These are phyloP conservation scores for Mycena filopes DNA, from an alignment of 768 basidiomycete genomes.

Conservation along the genomic window DNA sequence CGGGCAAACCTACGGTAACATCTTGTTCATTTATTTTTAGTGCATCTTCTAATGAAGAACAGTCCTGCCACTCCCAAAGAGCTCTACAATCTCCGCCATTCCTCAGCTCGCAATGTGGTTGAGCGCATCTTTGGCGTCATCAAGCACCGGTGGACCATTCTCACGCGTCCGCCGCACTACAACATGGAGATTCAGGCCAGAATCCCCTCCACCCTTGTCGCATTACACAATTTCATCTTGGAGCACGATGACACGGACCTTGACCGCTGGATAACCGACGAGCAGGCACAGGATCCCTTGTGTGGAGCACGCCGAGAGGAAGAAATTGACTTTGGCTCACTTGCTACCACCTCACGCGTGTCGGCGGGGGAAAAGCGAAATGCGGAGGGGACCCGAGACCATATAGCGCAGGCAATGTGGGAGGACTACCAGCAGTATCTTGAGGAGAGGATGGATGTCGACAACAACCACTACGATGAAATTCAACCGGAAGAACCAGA, in stretches of 20 bases:
- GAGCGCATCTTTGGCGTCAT: neutral
- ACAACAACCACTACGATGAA: conserved; percentile 1
- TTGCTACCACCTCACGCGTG: neutral
- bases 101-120: conserved; percentile 43
- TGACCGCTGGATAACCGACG: conserved; percentile 40
- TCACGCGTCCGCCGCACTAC: conserved; percentile 35
- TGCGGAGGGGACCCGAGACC: neutral
- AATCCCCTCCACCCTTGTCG: conserved; percentile 36
- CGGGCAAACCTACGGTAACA: no score
- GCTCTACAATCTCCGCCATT: conserved; percentile 54
- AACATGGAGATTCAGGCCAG: conserved; percentile 37
- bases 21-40: no score
- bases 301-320: conserved; percentile 4
- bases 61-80: conserved; percentile 48
- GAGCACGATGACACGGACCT: conserved; percentile 33
- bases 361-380: neutral
- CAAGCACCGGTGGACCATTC: conserved; percentile 28
- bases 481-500: neutral
- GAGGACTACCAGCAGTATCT: conserved; percentile 11
- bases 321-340: conserved; percentile 12
- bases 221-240: conserved; percentile 44
- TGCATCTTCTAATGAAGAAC: conserved; percentile 19
- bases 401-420: conserved; percentile 15
- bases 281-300: conserved; percentile 28
- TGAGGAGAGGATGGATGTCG: conserved; percentile 4